These are phyloP conservation scores for Spinacia oleracea DNA, from an alignment of 179 eudicot genomes.

Conservation along the genomic window DNA sequence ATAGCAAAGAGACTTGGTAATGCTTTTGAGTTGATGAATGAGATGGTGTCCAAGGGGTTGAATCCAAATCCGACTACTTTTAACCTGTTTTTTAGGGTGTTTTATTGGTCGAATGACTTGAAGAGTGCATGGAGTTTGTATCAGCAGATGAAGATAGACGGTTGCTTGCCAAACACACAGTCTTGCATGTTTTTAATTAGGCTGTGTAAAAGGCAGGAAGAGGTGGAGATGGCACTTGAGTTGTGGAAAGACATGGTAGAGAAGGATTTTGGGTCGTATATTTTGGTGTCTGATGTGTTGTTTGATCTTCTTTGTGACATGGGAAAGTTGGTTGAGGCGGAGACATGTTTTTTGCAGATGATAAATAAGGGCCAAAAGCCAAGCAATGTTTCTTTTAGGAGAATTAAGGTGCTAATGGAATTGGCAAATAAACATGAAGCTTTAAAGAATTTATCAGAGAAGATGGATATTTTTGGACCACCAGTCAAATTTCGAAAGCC, in stretches of 20 bases:
- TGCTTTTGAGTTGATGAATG: conserved; percentile 60
- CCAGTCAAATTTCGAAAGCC: conserved; percentile 29
- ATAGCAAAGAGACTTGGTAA: conserved; percentile 73
- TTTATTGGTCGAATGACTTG: conserved; percentile 72
- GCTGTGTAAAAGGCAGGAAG: conserved; percentile 71
- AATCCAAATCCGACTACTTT: conserved; percentile 75
- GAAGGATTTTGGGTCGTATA: conserved; percentile 75
- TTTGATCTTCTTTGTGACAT: conserved; percentile 76
- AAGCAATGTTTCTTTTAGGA: conserved; percentile 68
- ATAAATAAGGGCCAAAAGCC: conserved; percentile 80
- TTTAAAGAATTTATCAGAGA: conserved; percentile 45
- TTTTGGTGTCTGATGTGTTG: conserved; percentile 74
- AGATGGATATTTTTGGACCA: conserved; percentile 59
- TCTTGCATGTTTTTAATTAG: conserved; percentile 78
- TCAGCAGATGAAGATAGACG: conserved; percentile 59
- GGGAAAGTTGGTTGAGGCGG: conserved; percentile 78
- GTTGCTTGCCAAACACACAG: conserved; percentile 80
- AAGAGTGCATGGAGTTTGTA: conserved; percentile 68
- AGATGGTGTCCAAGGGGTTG: conserved; percentile 66
- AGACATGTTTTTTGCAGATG: conserved; percentile 83
- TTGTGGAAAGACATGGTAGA: conserved; percentile 89
- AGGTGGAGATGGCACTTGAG: conserved; percentile 79
- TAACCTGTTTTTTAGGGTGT: conserved; percentile 71
- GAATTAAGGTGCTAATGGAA: conserved; percentile 95
- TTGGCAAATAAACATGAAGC: conserved; percentile 65